Evolutionary conservation across 306 rosid genomes (phyloP).

Genomic region (Prunus campanulata): DNA sequence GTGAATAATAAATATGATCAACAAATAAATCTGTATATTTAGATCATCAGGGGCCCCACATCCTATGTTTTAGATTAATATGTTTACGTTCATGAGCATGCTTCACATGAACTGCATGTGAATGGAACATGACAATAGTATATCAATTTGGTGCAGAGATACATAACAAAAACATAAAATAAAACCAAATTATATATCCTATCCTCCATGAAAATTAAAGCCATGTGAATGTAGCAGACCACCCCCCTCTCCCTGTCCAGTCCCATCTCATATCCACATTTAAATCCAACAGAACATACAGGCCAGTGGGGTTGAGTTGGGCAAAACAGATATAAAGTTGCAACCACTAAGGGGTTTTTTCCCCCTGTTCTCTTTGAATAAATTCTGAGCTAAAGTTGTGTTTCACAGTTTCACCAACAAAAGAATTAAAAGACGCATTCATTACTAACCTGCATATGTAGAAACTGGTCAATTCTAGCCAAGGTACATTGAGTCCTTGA

Average conservation of each 20-base stretch:
- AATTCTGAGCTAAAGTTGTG: too few relatives aligned
- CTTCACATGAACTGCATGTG: constrained; percentile 39
- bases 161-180: not conserved
- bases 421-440: too few relatives aligned
- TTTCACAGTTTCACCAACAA: too few relatives aligned
- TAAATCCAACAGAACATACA: not conserved
- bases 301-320: not conserved
- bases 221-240: not conserved
- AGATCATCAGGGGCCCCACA: not conserved
- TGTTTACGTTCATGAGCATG: constrained; percentile 5
- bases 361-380: too few relatives aligned
- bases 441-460: too few relatives aligned
- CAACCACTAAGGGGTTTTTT: not conserved
- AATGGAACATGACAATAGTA: constrained; percentile 26
- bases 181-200: too few relatives aligned
- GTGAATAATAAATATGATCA: not conserved
- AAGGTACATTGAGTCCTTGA: not conserved
- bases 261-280: not conserved
- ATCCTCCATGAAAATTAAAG: not conserved
- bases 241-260: not conserved
- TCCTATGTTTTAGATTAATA: not conserved
- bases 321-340: not conserved
- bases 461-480: too few relatives aligned
- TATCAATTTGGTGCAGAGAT: not conserved
- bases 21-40: not conserved